Evolutionary conservation across 345 rosid species (phyloP).

Genomic region (Eucalyptus fibrosa): DNA sequence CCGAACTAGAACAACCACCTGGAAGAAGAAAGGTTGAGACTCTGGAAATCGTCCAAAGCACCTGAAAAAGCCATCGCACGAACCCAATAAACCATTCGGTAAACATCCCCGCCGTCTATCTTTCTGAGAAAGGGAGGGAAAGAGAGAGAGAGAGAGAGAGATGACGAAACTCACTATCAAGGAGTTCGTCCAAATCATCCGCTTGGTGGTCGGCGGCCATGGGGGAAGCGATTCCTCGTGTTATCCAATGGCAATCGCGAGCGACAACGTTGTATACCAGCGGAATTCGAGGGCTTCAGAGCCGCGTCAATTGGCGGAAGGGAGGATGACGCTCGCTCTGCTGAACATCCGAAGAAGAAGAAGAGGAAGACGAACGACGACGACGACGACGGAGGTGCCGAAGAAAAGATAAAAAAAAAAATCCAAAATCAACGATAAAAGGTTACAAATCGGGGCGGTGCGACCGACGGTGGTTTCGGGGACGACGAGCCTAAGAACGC

Average conservation of each 20-base stretch:
- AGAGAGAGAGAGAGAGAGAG: neutral
- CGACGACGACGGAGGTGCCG: neutral
- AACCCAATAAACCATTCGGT: neutral
- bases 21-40: constrained; percentile 50
- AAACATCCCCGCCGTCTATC: neutral
- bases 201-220: constrained; percentile 57
- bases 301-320: neutral
- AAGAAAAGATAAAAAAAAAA: neutral
- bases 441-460: neutral
- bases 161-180: constrained; percentile 49
- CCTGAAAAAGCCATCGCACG: constrained; percentile 31
- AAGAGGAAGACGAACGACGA: neutral
- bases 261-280: neutral
- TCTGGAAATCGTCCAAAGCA: constrained; percentile 96
- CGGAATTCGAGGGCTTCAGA: neutral
- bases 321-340: neutral
- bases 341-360: neutral
- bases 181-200: constrained; percentile 93
- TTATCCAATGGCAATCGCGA: neutral
- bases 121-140: neutral
- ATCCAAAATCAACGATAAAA: neutral
- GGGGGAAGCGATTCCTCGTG: neutral
- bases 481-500: neutral
- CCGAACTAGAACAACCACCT: constrained; percentile 13
- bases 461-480: neutral